phyloP scores from a whole-genome alignment of 306 rosid genomes.

The Sesbania bispinosa region DNA sequence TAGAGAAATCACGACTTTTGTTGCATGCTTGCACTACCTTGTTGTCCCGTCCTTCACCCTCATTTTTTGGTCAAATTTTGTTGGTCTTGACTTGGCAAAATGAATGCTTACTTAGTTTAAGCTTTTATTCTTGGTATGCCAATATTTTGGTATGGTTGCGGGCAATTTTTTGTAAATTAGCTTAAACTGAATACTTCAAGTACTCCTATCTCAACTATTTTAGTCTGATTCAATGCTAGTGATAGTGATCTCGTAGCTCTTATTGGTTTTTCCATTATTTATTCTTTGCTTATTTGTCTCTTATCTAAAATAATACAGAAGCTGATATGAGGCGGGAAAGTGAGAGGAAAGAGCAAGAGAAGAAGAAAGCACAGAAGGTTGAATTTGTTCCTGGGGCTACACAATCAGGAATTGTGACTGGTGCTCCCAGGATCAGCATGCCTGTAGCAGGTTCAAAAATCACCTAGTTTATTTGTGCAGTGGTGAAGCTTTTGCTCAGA shows the following conservation, averaged over 20 bases:
- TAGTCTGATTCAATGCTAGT: background rate
- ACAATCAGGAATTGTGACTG: constrained; percentile 50
- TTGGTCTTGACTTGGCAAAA: background rate
- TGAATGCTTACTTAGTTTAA: background rate
- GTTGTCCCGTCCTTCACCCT: background rate
- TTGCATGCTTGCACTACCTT: background rate
- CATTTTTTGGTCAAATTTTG: background rate
- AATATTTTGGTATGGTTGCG: background rate
- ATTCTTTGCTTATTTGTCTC: constrained; percentile 21
- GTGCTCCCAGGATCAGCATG: constrained; percentile 41
- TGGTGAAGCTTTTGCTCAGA: constrained; percentile 18
- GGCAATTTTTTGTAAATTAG: background rate
- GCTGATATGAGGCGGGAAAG: constrained; percentile 81
- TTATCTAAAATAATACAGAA: constrained; percentile 46
- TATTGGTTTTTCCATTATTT: background rate
- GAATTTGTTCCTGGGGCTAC: constrained; percentile 62
- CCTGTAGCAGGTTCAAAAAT: constrained; percentile 45
- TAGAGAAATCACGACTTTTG: no score
- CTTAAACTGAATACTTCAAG: background rate
- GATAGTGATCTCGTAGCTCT: background rate
- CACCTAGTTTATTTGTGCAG: background rate
- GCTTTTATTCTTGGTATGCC: background rate
- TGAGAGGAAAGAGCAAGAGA: constrained; percentile 80
- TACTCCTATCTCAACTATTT: background rate
- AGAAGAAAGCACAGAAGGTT: constrained; percentile 60